A percentile compares a stretch with the other conserved stretches of the same genome.
phyloP scores from a whole-genome alignment of 306 rosid genomes.

The Pterocarpus macrocarpus region DNA sequence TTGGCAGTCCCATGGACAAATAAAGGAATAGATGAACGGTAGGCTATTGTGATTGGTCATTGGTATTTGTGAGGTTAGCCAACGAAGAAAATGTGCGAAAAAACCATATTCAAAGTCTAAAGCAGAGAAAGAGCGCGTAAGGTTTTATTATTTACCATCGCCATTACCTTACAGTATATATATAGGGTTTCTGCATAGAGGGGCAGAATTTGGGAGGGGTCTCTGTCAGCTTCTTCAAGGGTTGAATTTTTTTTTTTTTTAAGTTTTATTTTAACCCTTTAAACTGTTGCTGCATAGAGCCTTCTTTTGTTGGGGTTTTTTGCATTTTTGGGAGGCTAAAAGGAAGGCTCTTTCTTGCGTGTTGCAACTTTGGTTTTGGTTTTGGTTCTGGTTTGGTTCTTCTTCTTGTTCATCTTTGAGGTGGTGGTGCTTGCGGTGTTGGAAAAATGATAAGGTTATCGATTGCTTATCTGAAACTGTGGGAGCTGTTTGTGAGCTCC shows the following conservation, averaged over 20 bases:
- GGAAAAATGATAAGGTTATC: slow-evolving; percentile 72
- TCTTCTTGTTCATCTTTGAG: slow-evolving; percentile 6
- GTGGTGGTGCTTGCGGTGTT: not conserved
- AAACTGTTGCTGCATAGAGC: slow-evolving; percentile 40
- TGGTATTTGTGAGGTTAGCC: slow-evolving; percentile 43
- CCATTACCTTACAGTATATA: not conserved
- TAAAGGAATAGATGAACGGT: not conserved
- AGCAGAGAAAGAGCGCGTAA: slow-evolving; percentile 12
- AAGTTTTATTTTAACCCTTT: slow-evolving; percentile 37
- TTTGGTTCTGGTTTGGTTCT: not conserved
- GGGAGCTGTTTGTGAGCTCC: slow-evolving; percentile 76
- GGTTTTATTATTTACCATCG: not conserved
- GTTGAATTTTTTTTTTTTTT: slow-evolving; percentile 28
- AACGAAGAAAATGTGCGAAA: slow-evolving; percentile 57
- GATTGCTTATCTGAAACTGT: slow-evolving; percentile 61
- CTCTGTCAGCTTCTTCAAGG: slow-evolving; percentile 32
- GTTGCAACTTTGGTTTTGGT: not conserved
- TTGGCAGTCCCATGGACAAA: slow-evolving; percentile 26
- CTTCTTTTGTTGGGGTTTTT: slow-evolving; percentile 43
- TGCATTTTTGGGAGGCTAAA: not conserved
- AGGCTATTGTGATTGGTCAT: slow-evolving; percentile 33
- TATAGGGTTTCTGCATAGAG: not conserved
- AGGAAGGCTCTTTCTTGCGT: slow-evolving; percentile 47
- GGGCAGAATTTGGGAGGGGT: not conserved
- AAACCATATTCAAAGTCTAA: slow-evolving; percentile 29